phyloP scores from a whole-genome alignment of 1,284 basidiomycete species.

The Prillingera fragicola region DNA sequence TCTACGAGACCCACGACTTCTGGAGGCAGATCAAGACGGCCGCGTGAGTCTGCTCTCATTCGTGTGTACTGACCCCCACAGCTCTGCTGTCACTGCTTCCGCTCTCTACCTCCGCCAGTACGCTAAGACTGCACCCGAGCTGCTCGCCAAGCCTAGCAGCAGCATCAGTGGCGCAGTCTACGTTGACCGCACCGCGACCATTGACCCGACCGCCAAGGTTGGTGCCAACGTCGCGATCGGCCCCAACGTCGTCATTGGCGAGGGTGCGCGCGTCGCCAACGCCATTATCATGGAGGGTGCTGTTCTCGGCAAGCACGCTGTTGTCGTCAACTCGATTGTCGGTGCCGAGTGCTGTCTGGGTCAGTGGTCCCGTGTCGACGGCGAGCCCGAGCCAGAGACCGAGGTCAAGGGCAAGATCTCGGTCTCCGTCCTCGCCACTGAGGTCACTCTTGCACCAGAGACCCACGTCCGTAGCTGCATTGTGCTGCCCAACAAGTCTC shows the following conservation, averaged over 20 bases:
- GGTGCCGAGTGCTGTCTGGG: constrained; percentile 46
- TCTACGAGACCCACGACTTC: constrained; percentile 50
- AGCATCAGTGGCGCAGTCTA: constrained; percentile 50
- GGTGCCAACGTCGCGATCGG: constrained; percentile 52
- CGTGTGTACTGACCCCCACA: constrained; percentile 10
- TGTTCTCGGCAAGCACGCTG: constrained; percentile 50
- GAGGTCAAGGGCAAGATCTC: constrained; percentile 48
- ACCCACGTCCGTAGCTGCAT: constrained; percentile 49
- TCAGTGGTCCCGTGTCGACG: constrained; percentile 52
- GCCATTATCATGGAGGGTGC: constrained; percentile 51
- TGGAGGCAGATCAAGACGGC: constrained; percentile 55
- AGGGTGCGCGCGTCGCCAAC: constrained; percentile 51
- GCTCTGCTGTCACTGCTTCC: constrained; percentile 52
- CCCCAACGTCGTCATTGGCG: constrained; percentile 47
- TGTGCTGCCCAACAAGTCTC: constrained; percentile 52
- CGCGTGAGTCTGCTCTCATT: constrained; percentile 39
- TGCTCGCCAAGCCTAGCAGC: constrained; percentile 33
- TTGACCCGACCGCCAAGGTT: constrained; percentile 50
- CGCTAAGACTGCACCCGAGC: constrained; percentile 32
- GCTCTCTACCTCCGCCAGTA: constrained; percentile 48
- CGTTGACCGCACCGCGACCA: constrained; percentile 48
- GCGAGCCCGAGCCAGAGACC: constrained; percentile 44
- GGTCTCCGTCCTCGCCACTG: constrained; percentile 50
- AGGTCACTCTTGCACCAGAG: constrained; percentile 49
- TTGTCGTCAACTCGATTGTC: constrained; percentile 51